phyloP scores from a whole-genome alignment of 306 rosid species.

The Casuarina equisetifolia region DNA sequence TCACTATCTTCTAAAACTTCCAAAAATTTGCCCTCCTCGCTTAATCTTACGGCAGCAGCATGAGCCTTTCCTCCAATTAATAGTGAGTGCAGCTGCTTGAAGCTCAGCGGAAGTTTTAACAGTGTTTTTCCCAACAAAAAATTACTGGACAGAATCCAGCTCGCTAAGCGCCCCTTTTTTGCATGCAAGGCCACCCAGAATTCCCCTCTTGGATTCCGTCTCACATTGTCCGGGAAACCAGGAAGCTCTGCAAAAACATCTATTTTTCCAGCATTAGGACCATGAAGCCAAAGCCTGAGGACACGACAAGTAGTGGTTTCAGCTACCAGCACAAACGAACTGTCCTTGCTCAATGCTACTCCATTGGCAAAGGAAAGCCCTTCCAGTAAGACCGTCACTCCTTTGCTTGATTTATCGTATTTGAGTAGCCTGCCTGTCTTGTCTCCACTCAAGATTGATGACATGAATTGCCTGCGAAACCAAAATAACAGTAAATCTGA shows the following conservation, averaged over 20 bases:
- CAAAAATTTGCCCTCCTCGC: constrained; percentile 61
- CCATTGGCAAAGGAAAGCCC: constrained; percentile 82
- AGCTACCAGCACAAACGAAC: constrained; percentile 71
- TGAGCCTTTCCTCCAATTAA: constrained; percentile 66
- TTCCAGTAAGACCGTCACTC: constrained; percentile 54
- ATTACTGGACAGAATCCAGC: constrained; percentile 42
- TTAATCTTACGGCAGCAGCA: constrained; percentile 62
- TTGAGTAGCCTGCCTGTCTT: constrained; percentile 71
- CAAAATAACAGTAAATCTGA: constrained; percentile 3
- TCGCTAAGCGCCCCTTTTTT: constrained; percentile 47
- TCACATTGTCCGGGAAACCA: constrained; percentile 79
- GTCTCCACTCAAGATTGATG: constrained; percentile 61
- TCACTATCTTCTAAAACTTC: constrained; percentile 76
- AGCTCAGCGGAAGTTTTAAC: constrained; percentile 52
- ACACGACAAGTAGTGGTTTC: constrained; percentile 60
- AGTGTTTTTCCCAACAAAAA: constrained; percentile 56
- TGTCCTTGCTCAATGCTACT: constrained; percentile 74
- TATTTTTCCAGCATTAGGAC: constrained; percentile 64
- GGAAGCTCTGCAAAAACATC: constrained; percentile 67
- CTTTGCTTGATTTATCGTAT: constrained; percentile 60
- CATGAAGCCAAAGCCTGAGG: constrained; percentile 79
- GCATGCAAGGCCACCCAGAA: constrained; percentile 90
- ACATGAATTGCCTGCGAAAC: constrained; percentile 73
- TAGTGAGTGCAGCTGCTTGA: constrained; percentile 58
- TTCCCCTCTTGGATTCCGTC: constrained; percentile 71